Evolutionary conservation across 352 stramenopile species (phyloP).

Genomic region (Thalassiosira ordinaria): DNA sequence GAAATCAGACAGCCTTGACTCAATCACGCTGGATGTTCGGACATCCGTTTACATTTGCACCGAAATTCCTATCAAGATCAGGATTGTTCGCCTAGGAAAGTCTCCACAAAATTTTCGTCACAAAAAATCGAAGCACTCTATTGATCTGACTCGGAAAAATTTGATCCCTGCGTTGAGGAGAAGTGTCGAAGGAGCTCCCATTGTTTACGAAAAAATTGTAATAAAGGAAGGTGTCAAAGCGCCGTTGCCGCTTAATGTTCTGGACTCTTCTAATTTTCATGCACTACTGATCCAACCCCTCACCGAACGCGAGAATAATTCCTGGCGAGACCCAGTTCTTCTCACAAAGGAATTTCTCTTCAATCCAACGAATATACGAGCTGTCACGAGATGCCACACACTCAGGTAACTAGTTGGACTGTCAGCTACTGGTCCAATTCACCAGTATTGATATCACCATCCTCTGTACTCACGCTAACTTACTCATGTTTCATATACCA

Average conservation of each 20-base stretch:
- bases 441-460: no score
- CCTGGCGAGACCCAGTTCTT: conserved; percentile 52
- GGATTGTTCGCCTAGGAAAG: conserved; percentile 42
- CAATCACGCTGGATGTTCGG: conserved; percentile 40
- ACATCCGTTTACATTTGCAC: conserved; percentile 33
- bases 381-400: conserved; percentile 28
- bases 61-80: conserved; percentile 48
- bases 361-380: conserved; percentile 38
- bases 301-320: conserved; percentile 15
- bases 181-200: conserved; percentile 38
- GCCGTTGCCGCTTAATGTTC: conserved; percentile 32
- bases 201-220: conserved; percentile 50
- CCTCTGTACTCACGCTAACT: no score
- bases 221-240: conserved; percentile 10
- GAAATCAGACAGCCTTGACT: conserved; percentile 33
- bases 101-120: conserved; percentile 25
- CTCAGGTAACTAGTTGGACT: background rate
- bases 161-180: conserved; percentile 30
- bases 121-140: conserved; percentile 14
- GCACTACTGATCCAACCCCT: conserved; percentile 52
- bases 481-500: no score
- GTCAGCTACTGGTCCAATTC: no score
- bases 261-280: conserved; percentile 48
- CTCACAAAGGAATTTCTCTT: conserved; percentile 65
- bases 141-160: conserved; percentile 48